phyloP scores from a whole-genome alignment of 345 rosid genomes.

The Raphanus raphanistrum region DNA sequence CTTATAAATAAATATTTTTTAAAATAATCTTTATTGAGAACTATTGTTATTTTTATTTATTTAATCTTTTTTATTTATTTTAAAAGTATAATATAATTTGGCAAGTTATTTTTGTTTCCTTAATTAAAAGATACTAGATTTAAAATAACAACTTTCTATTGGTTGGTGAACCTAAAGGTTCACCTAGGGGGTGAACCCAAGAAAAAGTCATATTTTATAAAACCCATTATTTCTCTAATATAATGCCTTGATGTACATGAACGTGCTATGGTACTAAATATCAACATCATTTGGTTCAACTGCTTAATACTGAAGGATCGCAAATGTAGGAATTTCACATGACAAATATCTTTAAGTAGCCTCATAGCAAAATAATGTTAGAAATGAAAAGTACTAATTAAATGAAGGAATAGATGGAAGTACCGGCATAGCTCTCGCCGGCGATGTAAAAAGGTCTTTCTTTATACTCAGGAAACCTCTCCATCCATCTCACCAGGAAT shows the following conservation, averaged over 20 bases:
- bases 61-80: no score
- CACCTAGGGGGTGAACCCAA: no score
- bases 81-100: no score
- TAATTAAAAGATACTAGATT: no score
- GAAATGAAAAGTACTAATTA: background rate
- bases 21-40: no score
- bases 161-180: no score
- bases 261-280: background rate
- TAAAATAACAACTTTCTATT: no score
- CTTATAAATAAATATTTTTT: no score
- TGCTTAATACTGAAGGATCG: conserved; percentile 13
- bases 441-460: conserved; percentile 74
- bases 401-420: background rate
- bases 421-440: conserved; percentile 97
- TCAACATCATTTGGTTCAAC: conserved; percentile 29
- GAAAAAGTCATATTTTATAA: background rate
- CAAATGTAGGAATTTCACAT: conserved; percentile 4
- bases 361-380: background rate
- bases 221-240: background rate
- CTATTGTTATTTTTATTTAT: no score
- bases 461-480: conserved; percentile 73
- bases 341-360: background rate
- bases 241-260: background rate
- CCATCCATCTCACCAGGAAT: conserved; percentile 67
- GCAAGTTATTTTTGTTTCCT: no score